phyloP scores from a whole-genome alignment of 2,329 filamentous ascomycete genomes.

The Monosporascus ibericus region DNA sequence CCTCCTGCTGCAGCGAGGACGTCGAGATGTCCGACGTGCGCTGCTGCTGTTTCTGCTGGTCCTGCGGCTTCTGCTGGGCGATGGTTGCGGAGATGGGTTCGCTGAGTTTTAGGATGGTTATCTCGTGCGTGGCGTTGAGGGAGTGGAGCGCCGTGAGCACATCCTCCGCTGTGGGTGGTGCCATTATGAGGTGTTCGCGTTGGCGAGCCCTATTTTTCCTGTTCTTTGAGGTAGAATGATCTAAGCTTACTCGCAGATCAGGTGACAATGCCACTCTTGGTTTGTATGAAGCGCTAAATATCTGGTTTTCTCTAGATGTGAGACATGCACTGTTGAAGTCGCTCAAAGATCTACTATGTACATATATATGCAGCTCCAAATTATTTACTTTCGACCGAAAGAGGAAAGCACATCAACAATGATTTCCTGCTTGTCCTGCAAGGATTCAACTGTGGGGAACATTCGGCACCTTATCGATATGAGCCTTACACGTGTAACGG shows the following conservation, averaged over 20 bases:
- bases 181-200: conserved; percentile 9
- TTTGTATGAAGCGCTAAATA: no score
- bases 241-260: no score
- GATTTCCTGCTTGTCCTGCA: background rate
- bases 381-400: conserved; percentile 36
- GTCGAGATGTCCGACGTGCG: conserved; percentile 69
- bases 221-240: no score
- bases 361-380: background rate
- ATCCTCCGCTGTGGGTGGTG: conserved; percentile 27
- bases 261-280: no score
- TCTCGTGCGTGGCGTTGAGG: conserved; percentile 51
- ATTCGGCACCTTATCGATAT: background rate
- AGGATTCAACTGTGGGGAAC: background rate
- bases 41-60: conserved; percentile 38
- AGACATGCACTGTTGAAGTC: no score
- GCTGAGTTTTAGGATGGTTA: conserved; percentile 71
- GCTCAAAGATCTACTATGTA: no score
- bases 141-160: conserved; percentile 44
- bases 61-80: conserved; percentile 27
- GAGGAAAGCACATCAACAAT: conserved; percentile 11
- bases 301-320: no score
- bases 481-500: background rate
- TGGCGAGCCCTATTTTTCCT: background rate
- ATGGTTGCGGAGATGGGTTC: conserved; percentile 61
- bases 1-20: conserved; percentile 40